These are phyloP conservation scores for Pyrrhoderma lamaoense DNA, from an alignment of 1,284 basidiomycete species.

Conservation along the genomic window DNA sequence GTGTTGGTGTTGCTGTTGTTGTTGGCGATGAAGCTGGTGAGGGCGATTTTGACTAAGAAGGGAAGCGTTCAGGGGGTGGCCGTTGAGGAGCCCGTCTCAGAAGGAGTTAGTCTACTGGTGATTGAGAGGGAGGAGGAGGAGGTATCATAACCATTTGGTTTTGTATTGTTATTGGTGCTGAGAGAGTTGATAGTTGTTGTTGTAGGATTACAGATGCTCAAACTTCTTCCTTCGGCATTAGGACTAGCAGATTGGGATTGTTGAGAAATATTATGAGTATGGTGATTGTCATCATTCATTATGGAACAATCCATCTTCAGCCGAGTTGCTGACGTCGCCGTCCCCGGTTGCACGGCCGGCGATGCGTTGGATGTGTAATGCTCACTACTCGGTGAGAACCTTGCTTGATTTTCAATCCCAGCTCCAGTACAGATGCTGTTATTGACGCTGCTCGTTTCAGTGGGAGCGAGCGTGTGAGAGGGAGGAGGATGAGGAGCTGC, in stretches of 20 bases:
- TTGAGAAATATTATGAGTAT: too few species aligned
- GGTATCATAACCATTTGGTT: background rate
- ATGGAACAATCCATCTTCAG: too few species aligned
- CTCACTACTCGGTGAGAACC: too few species aligned
- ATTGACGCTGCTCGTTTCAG: too few species aligned
- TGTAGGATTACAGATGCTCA: background rate
- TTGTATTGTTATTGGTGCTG: too few species aligned
- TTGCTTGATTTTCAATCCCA: too few species aligned
- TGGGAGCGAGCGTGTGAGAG: background rate
- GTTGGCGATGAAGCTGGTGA: conserved; percentile 21
- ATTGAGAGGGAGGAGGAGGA: background rate
- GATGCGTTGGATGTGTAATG: too few species aligned
- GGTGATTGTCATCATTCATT: too few species aligned
- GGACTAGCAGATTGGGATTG: background rate
- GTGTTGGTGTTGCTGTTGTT: conserved; percentile 27
- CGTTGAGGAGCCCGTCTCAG: conserved; percentile 5
- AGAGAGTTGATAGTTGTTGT: too few species aligned
- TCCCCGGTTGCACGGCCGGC: background rate
- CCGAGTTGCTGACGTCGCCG: conserved; percentile 1
- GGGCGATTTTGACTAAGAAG: conserved; percentile 20
- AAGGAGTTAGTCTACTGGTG: background rate
- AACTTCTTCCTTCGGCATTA: background rate
- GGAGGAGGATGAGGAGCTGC: background rate
- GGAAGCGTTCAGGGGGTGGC: conserved; percentile 17
- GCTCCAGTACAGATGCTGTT: too few species aligned